These are phyloP conservation scores for Sphagnum tenellum DNA, from an alignment of 225 moss, liverwort and hornwort species.

Conservation along the genomic window DNA sequence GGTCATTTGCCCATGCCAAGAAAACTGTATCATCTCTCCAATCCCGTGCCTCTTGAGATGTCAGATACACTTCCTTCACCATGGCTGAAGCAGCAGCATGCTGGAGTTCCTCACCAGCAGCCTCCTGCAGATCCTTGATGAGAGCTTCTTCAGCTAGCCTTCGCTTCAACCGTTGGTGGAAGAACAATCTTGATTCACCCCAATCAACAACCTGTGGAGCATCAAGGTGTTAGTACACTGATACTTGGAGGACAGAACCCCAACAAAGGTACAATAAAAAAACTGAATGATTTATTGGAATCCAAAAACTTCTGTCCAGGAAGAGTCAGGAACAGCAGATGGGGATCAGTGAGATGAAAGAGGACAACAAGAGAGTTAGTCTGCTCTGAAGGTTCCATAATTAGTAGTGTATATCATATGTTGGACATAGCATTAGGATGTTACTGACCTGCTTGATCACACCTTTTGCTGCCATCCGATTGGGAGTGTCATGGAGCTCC, in stretches of 20 bases:
- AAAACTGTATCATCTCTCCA: conserved; percentile 64
- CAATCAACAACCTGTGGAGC: conserved; percentile 59
- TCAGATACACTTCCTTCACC: conserved; percentile 45
- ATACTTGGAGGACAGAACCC: no score
- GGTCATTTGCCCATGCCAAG: conserved; percentile 54
- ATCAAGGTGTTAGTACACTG: not conserved
- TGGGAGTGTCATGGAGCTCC: conserved; percentile 88
- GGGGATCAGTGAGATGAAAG: no score
- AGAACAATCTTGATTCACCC: conserved; percentile 72
- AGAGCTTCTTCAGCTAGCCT: conserved; percentile 74
- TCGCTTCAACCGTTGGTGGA: conserved; percentile 68
- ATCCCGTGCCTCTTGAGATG: conserved; percentile 10
- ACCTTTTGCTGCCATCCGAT: conserved; percentile 85
- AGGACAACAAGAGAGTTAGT: no score
- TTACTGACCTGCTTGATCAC: conserved; percentile 63
- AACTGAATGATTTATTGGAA: no score
- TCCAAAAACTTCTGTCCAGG: no score
- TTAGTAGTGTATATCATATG: no score
- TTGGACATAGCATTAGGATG: not conserved
- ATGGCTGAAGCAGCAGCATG: conserved; percentile 46
- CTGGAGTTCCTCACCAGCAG: conserved; percentile 43
- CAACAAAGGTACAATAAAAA: no score
- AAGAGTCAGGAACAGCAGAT: no score
- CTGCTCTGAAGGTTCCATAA: no score
- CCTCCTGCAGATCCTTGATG: conserved; percentile 42